Base-by-base conservation (phyloP, 495 filamentous ascomycete genomes). In the Bombardia bombarda region DNA sequence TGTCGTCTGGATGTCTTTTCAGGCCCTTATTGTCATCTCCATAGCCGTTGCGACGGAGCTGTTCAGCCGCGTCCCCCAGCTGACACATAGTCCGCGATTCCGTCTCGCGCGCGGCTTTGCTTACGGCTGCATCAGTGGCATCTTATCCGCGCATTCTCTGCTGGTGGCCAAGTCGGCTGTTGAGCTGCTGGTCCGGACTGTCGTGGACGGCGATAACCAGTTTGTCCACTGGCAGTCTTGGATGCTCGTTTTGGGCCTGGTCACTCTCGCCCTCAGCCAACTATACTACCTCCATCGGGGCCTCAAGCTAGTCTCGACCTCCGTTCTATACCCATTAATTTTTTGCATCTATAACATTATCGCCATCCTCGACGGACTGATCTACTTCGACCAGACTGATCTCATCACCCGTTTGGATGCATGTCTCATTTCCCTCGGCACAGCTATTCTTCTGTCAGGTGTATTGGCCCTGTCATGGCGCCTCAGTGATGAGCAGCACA, bases 281-380 rank as follows among this genome's bases (percentile, higher is more conserved):
- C 73, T 99, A 13, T 99, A 93, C 66, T 97, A 90, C 57, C 78
- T 99, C 25, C 90, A 99, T 61, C 77, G 85, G 16, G 92, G 92
- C 39, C 72, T 99, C 45, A 95, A 94, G 57, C 72, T 97, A 31
- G 88, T 90, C 61, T 95, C 88, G 40, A 97, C 92, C 14, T 95
- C 87, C 64, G 80, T 99, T 38, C 77, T 99, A 51, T 99, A 99
- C 67, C 92, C 92, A 5, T 84, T 97, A 54, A 88, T 96, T 26
- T 99, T 99, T 66, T 99, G 92, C 77, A 82, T 96, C 49, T 99
- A 97, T 71, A 99, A 99, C 72, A 95, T 99, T 52, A 90, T 95
- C 49, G 93, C 92, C 45, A 99, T 97, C 50, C 69, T 97, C 46
- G 93, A 99, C 65, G 92, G 92, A 14, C 71, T 99, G 40, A 92